These are phyloP conservation scores for Xylariaceae sp. DNA, from an alignment of 2,329 filamentous ascomycete genomes.

Conservation along the genomic window DNA sequence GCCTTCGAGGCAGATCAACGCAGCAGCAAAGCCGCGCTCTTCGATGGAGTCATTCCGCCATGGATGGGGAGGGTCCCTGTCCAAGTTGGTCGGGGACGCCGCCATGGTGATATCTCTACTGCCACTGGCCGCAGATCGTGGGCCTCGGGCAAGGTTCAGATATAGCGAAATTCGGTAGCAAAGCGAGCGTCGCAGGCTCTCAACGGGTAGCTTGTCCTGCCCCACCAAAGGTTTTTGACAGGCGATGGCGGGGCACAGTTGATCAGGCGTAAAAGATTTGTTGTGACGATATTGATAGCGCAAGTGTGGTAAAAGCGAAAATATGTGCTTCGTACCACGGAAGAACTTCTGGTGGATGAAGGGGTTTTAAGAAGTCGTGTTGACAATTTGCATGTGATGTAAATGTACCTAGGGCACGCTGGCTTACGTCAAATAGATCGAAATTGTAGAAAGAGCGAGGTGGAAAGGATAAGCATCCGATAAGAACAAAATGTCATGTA, in stretches of 20 bases:
- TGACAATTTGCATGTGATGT: too few relatives aligned
- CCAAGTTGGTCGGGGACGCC: slow-evolving; percentile 23
- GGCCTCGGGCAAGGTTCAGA: not conserved
- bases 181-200: not conserved
- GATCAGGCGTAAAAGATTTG: not conserved
- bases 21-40: slow-evolving; percentile 60
- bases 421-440: too few relatives aligned
- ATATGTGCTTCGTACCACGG: too few relatives aligned
- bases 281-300: not conserved
- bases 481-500: too few relatives aligned
- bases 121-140: not conserved
- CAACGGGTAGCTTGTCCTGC: not conserved
- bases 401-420: too few relatives aligned
- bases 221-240: slow-evolving; percentile 14
- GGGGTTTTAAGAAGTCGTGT: too few relatives aligned
- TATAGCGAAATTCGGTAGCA: not conserved
- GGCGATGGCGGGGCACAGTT: slow-evolving; percentile 12
- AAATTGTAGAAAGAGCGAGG: too few relatives aligned
- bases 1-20: slow-evolving; percentile 60
- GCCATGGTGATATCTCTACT: slow-evolving; percentile 10
- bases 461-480: too few relatives aligned
- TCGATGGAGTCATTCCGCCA: slow-evolving; percentile 54
- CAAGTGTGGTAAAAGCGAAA: not conserved
- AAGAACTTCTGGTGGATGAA: too few relatives aligned
- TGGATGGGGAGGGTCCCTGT: slow-evolving; percentile 25